Evolutionary conservation across 2,329 filamentous ascomycete genomes (phyloP), one percentile per base, ranked within the genome.

Genomic region (Samsoniella hepiali): DNA sequence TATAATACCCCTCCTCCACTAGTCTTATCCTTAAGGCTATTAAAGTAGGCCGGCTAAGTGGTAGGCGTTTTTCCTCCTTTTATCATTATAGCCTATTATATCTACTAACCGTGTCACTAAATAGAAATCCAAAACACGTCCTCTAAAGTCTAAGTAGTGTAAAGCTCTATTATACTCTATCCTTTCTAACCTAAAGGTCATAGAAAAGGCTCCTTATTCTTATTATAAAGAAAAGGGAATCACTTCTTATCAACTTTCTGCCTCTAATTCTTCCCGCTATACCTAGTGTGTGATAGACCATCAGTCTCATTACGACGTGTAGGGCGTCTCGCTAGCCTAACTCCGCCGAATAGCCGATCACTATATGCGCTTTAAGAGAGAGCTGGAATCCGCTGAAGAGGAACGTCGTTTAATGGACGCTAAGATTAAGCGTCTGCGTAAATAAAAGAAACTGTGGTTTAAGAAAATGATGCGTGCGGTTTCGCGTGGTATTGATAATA

Each of bases 401-500:
- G 38, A 42, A 42, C 15, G 15, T 15, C 15, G 15, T 42, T 15
- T 15, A 15, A 42, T 42, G 15, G 38, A 42, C 13, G 13, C 13
- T 42, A 42, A 42, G 38, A 42, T 42, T 42, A 42, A 34, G 32
- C 13, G 5, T 42, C 13, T 42, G 3, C 22, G n/a, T 42, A 34
- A 22, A 22, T 22, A 22, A 22, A 22, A 22, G 22, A 22, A 22
- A 22, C 22, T 22, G 1, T 22, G 22, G 32, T 34, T 34, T 34
- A 34, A 34, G 9, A 34, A 34, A 9, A 34, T 34, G 9, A 34
- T 34, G 9, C 9, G 9, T 34, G 9, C 32, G 5, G 5, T 42
- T 38, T 40, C 64, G 64, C 17, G 11, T 51, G 32, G 67, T 70
- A 64, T 71, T 70, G 29, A 69, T 67, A 67, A 42, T 42, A 17